These are phyloP conservation scores for Thalassiosira livingstoniorum DNA, from an alignment of 352 stramenopile genomes.

Conservation along the genomic window DNA sequence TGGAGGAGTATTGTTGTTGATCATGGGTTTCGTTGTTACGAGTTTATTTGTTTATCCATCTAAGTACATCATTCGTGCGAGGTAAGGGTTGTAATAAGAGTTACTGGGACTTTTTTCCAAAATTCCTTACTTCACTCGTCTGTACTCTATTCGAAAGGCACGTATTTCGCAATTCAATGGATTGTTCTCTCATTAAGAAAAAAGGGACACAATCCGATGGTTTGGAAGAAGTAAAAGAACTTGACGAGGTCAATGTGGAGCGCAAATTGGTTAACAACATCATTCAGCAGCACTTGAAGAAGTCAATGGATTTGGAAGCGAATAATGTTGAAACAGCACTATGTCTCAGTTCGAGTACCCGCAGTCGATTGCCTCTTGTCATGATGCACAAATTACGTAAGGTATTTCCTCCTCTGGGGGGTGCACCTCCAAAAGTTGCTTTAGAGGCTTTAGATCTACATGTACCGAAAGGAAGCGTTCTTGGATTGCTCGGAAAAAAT, in stretches of 20 bases:
- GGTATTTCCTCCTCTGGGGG: slow-evolving; percentile 55
- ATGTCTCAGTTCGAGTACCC: slow-evolving; percentile 25
- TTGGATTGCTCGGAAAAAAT: slow-evolving; percentile 93
- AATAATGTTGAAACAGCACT: slow-evolving; percentile 8
- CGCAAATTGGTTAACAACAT: slow-evolving; percentile 32
- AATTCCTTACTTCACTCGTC: no score
- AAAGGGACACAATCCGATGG: slow-evolving; percentile 25
- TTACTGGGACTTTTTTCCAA: slow-evolving; percentile 11
- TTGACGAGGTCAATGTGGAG: slow-evolving; percentile 56
- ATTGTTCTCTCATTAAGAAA: no score
- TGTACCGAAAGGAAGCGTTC: slow-evolving; percentile 92
- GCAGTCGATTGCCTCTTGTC: slow-evolving; percentile 54
- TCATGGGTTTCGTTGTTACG: slow-evolving; percentile 55
- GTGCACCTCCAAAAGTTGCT: slow-evolving; percentile 55
- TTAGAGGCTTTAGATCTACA: slow-evolving; percentile 64
- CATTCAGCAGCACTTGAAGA: slow-evolving; percentile 37
- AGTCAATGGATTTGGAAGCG: slow-evolving; percentile 12
- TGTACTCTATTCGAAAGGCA: no score
- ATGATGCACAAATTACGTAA: slow-evolving; percentile 68
- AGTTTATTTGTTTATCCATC: slow-evolving; percentile 49
- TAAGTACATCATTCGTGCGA: slow-evolving; percentile 32
- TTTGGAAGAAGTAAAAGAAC: slow-evolving; percentile 48
- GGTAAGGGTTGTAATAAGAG: slow-evolving; percentile 19
- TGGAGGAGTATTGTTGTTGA: slow-evolving; percentile 49
- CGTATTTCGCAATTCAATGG: slow-evolving; percentile 13